Evolutionary conservation across 2,329 filamentous ascomycete species (phyloP), one percentile per base, ranked within the genome.

Genomic region (Neocucurbitaria cava): DNA sequence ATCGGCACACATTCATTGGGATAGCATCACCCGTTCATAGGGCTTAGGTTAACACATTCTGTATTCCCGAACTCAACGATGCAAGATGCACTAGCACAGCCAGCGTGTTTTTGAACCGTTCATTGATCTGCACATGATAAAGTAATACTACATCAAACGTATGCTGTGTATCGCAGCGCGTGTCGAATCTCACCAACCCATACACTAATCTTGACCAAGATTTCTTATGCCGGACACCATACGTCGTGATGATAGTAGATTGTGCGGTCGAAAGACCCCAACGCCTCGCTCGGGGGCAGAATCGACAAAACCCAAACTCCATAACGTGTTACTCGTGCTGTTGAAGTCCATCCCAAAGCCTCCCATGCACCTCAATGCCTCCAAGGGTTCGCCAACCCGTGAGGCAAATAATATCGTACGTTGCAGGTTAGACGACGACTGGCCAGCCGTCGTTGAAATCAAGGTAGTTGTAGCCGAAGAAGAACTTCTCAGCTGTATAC

Each of bases 391-490:
- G 20, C 38, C 38, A 11, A 24, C 13, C 15, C 8, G 5, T 15
- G 21, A 40, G 21, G 38, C 3, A 21, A 40, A 23, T 6, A 23
- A n/a, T 40, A 6, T 11, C 17, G 7, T 21, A 21, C 11, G 17
- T 23, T 21, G 17, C 11, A 21, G 7, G 3, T 40, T 31, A 41
- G 3, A 65, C 63, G 24, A 67, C 49, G 5, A 67, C 63, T n/a
- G 70, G 69, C 70, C 71, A 73, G 3, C 68, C 71, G 20, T 61
- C 44, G 9, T 46, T 38, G 56, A 68, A 71, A n/a, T 68, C 62
- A 3, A 74, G 49, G 31, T 66, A 72, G 26, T 74, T 74, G 51
- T 64, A 71, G 0, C 70, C 70, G 46, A 72, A 72, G 7, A 59
- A 57, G 21, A 71, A 72, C 17, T 74, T 42, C 1, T 64, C 58